Conservation (phyloP, 495 filamentous ascomycete genomes). For the Trichoderma virens region DNA sequence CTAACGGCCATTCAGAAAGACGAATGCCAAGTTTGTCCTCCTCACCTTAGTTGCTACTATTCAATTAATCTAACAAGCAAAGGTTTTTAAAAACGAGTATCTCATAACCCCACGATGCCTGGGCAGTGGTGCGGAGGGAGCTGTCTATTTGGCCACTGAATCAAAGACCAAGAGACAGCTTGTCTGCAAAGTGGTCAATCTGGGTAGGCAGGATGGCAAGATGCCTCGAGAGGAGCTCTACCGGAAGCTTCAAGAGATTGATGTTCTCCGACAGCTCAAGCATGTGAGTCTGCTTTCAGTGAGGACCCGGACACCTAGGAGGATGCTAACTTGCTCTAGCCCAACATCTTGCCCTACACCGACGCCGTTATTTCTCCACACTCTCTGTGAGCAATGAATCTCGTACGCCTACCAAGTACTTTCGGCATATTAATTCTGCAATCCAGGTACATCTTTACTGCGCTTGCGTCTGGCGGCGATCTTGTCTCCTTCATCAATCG, state of each 20-base stretch:
- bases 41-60: too few relatives aligned
- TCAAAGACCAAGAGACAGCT: conserved; percentile 56
- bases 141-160: conserved; percentile 72
- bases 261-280: conserved; percentile 46
- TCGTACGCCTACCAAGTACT: not conserved
- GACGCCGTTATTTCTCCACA: conserved; percentile 43
- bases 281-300: conserved; percentile 45
- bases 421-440: not conserved
- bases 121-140: conserved; percentile 4
- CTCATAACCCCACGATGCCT: conserved; percentile 9
- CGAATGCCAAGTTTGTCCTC: conserved; percentile 15
- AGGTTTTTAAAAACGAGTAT: conserved; percentile 44
- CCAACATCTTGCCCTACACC: conserved; percentile 52
- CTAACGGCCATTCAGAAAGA: conserved; percentile 17
- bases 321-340: conserved; percentile 29
- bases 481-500: conserved; percentile 45
- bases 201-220: conserved; percentile 14
- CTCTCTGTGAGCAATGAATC: conserved; percentile 39
- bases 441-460: conserved; percentile 56
- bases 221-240: conserved; percentile 15
- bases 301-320: not conserved
- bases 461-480: conserved; percentile 60
- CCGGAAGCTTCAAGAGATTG: conserved; percentile 40
- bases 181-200: conserved; percentile 63
- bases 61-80: not conserved